Base-by-base conservation (phyloP, 2,329 filamentous ascomycete species). In the Berkeleyomyces rouxiae region DNA sequence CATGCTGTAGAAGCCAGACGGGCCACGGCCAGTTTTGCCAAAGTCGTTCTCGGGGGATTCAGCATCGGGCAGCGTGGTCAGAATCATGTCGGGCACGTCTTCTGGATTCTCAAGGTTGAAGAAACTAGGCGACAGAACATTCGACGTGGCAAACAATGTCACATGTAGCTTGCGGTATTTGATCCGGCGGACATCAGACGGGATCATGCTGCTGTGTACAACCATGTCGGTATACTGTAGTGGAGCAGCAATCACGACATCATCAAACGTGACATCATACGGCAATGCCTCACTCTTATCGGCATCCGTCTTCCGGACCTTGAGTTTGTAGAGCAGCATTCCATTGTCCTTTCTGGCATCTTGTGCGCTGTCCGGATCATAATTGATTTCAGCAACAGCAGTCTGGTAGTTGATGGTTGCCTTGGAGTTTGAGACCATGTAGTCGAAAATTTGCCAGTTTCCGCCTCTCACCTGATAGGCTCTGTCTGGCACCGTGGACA, bases 371-470 rank as follows among this genome's bases (percentile, higher is more conserved):
- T 40, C 13, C 36, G 33, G 7, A 4, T 46, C 60, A 33, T 16
- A 55, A 11, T 59, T 71, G 59, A 95, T 82, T 3, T 75, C 76
- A 0, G 78, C 77, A 0, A 96, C 86, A 0, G 81, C 78, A 0
- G 86, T 87, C 68, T 91, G 87, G 33, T 88, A 75, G 46, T 76
- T 74, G 4, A 91, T 67, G 0, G 76, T 72, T 0, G 87, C 84
- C 2, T 78, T 74, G 1, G 88, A 86, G 0, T 77, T 74, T 44
- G 81, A 77, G 1, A 92, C 75, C 87, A 96, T 95, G 53, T 79
- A 75, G n/a, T 85, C 80, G 70, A 99, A 99, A 62, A 99, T 96
- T 68, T 83, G 84, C 90, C 91, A 97, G 72, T 97, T 99, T 1
- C 93, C 93, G 5, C 90, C 90, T 11, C 81, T 73, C 0, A 97